These are phyloP conservation scores for Syzygium aromaticum DNA, from an alignment of 345 rosid species.

Conservation along the genomic window DNA sequence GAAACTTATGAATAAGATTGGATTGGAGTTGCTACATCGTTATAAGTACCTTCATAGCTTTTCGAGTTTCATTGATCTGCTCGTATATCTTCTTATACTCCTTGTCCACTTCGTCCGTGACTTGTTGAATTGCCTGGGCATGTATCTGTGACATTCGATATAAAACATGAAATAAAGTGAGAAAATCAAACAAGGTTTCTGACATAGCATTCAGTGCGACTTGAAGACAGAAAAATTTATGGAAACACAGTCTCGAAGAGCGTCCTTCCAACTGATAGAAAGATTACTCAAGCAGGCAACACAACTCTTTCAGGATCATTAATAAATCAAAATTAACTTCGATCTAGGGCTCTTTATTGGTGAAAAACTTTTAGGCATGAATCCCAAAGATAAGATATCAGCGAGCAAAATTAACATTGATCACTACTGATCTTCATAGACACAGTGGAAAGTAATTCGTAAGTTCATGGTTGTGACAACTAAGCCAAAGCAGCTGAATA, in stretches of 20 bases:
- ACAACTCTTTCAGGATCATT: neutral
- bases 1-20: neutral
- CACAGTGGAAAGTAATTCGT: neutral
- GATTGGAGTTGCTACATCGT: neutral
- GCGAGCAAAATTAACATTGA: neutral
- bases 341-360: neutral
- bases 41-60: constrained; percentile 31
- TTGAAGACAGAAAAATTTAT: neutral
- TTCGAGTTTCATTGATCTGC: constrained; percentile 23
- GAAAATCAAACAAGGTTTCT: neutral
- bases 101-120: constrained; percentile 37
- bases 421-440: neutral
- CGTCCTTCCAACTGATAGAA: neutral
- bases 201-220: neutral
- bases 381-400: neutral
- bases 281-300: neutral
- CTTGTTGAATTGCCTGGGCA: constrained; percentile 33
- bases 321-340: neutral
- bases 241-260: neutral
- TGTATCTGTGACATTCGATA: constrained; percentile 26
- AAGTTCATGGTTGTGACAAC: neutral
- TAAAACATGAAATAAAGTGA: neutral
- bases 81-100: constrained; percentile 34
- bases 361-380: neutral
- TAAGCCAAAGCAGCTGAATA: neutral